Evolutionary conservation across 768 basidiomycete genomes (phyloP).

Genomic region (Termitomyces titanicus): DNA sequence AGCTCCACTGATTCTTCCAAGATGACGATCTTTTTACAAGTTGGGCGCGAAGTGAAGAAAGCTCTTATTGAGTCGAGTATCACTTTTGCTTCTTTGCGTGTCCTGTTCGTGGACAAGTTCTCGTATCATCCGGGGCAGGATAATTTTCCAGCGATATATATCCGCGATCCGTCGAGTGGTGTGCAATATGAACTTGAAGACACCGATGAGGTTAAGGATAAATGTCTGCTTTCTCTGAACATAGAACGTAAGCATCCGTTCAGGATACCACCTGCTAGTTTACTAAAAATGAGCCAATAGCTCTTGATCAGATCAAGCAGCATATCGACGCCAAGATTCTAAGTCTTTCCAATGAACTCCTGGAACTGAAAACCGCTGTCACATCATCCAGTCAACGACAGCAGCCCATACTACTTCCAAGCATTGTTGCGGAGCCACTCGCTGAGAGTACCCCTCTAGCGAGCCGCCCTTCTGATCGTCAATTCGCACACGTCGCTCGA

Average conservation of each 20-base stretch:
- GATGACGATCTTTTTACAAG: slow-evolving; percentile 81
- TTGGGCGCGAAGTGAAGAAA: slow-evolving; percentile 90
- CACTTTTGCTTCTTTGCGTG: slow-evolving; percentile 70
- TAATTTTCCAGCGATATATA: slow-evolving; percentile 94
- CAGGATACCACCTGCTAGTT: neutral
- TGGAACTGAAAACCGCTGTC: slow-evolving; percentile 76
- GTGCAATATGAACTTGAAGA: slow-evolving; percentile 97
- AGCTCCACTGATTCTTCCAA: slow-evolving; percentile 28
- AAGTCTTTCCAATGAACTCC: slow-evolving; percentile 79
- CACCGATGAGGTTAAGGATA: slow-evolving; percentile 87
- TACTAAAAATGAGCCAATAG: slow-evolving; percentile 35
- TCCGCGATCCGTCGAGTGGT: slow-evolving; percentile 87
- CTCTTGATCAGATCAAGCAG: slow-evolving; percentile 97
- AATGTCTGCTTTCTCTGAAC: slow-evolving; percentile 84
- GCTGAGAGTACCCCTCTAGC: slow-evolving; percentile 64
- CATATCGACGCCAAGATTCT: slow-evolving; percentile 94
- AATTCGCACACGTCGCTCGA: slow-evolving; percentile 70
- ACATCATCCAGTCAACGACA: slow-evolving; percentile 44
- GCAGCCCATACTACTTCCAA: slow-evolving; percentile 37
- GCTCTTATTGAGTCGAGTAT: slow-evolving; percentile 65
- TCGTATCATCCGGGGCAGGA: slow-evolving; percentile 90
- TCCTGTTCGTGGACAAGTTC: slow-evolving; percentile 93
- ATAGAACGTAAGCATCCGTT: slow-evolving; percentile 78
- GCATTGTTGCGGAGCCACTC: slow-evolving; percentile 51
- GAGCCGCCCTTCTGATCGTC: slow-evolving; percentile 68